Base-by-base conservation (phyloP, 2,329 filamentous ascomycete species). In the Immersiporthe knoxdaviesiana region DNA sequence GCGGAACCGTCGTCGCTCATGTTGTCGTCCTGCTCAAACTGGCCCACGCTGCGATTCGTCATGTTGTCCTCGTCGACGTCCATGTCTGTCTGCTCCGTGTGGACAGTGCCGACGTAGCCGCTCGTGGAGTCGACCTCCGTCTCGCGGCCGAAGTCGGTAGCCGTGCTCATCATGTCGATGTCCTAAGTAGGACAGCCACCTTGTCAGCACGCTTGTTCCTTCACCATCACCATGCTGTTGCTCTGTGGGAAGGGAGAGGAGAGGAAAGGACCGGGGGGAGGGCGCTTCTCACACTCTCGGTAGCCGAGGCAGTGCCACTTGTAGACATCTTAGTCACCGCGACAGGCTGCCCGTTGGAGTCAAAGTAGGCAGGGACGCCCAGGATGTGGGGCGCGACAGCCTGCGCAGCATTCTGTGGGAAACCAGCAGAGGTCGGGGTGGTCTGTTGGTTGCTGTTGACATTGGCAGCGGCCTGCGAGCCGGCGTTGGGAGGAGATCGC, bases 271-370 rank as follows among this genome's bases (percentile, higher is more conserved):
- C n/a, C n/a, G n/a, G n/a, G n/a, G 50, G 27, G 10, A 5, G 63
- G 58, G 37, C 58, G 30, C 21, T 30, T 63, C 90, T 91, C 18
- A 91, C 84, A 73, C 91, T 94, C 68, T 91, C 92, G 0, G 94
- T 97, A 2, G 94, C 95, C 73, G 92, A 95, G 37, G 95, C 95
- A 62, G 91, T 93, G 69, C 95, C 95, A 32, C 97, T 94, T 0
- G 95, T 98, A 82, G 92, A 96, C 81, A 90, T 96, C 88, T 86
- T 93, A 81, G 83, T 95, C 71, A 83, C 86, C 72, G 84, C 90
- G 75, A 82, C 88, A 74, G 84, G 92, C 76, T 90, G 90, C 37
- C 91, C 88, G 74, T 88, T 90, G 63, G 87, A 86, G 76, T 97
- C 94, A 74, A 97, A 97, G 82, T 95, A 97, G 44, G 91, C 90